Evolutionary conservation across 129 eudicot genomes (phyloP), one percentile per base, ranked within the genome.

Genomic region (Helichrysum umbraculigerum): DNA sequence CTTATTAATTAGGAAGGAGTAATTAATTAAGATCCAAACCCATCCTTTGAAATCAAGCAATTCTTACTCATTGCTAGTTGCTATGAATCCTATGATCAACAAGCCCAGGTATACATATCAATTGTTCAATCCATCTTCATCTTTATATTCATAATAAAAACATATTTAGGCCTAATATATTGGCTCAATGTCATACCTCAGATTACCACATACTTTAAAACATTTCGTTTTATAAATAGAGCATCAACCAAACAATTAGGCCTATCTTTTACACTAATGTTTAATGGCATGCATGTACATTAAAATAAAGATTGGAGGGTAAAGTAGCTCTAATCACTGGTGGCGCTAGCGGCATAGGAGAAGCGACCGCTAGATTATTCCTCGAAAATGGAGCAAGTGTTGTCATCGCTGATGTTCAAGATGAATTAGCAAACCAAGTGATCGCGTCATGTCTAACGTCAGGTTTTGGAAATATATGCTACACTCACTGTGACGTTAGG

Each of bases 331-430:
- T 88, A 4, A 83, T 91, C 68, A 91, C 97, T 4, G 97, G 97
- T 5, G 97, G 86, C 4, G 97, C 97, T 2, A 88, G n/a, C n/a
- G 97, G 97, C 76, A 88, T 91, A 32, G 97, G 95, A 20, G 97
- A 85, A 77, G 88, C 79, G 17, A 35, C 95, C 1, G 88, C 81
- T 0, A 84, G 90, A 69, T 47, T 88, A 64, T 91, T 91, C 54
- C 81, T 68, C 0, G 82, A 75, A 35, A 41, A 91, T 12, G 96
- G 97, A 22, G 97, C 97, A 10, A 60, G 56, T 5, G 91, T 91
- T 0, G 92, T 91, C 19, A 74, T 83, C 17, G 96, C 85, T 8
- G 97, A 91, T 44, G 76, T 91, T 42, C 95, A 91, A 73, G 96
- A 91, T 20, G 89, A 88, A n/a, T 60, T 87, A 37, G 97, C 86